Evolutionary conservation across 306 rosid genomes (phyloP), one percentile per base, ranked within the genome.

Genomic region (Arachis stenosperma): DNA sequence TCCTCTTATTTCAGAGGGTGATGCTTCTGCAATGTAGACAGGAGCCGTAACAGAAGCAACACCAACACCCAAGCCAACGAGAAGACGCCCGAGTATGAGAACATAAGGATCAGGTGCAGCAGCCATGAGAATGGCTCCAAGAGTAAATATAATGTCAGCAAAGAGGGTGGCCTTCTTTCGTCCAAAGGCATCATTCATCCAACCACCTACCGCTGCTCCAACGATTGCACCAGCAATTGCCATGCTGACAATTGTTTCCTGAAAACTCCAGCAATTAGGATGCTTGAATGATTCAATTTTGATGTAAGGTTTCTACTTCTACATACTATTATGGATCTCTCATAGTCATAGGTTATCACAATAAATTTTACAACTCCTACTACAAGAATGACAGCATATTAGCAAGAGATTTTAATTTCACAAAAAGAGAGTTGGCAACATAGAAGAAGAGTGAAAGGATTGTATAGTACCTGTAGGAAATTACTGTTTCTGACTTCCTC

Each of bases 231-330:
- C 98, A 52, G 86, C 90, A 77, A 92, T 71, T 36, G 98, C 98
- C 98, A 90, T 90, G 82, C 98, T 90, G 5, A 92, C 98, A 48
- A 83, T 83, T 48, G 98, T 90, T 90, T 92, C 98, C 98, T 92
- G 89, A 9, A 27, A 78, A 70, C 33, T 43, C 48, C 30, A 42
- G 62, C 42, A 55, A n/a, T 70, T 33, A 62, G 43, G 47, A 39
- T 29, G 65, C 12, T 60, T 46, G 58, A 37, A 57, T 13, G 9
- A 14, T 22, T 22, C 27, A 22, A 22, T 22, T 22, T 22, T 22
- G 27, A 22, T 22, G 27, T 1, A 22, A 22, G 27, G 27, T 22
- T 22, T 22, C 27, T 22, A 22, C 27, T 22, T 22, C 27, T 22
- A 22, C 27, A 22, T 22, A 22, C 27, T 22, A 22, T 63, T 52